Conservation (phyloP, 257 asterid genomes). For the Rauvolfia tetraphylla region DNA sequence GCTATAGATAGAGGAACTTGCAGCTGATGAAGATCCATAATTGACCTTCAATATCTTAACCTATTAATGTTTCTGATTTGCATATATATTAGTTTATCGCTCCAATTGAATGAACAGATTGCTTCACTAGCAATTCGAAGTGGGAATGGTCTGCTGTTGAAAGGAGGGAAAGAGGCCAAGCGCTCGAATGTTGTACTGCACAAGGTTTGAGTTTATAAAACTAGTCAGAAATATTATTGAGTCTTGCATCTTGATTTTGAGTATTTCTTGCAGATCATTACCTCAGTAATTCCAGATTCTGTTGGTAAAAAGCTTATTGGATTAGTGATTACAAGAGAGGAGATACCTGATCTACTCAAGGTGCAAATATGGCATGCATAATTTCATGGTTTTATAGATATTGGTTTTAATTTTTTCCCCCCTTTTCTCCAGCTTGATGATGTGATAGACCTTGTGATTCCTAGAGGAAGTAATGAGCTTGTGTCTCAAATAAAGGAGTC, state of each 20-base stretch:
- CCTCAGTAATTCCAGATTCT: constrained; percentile 64
- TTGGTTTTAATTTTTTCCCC: constrained; percentile 6
- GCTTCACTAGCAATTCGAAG: constrained; percentile 81
- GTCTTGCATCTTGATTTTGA: not conserved
- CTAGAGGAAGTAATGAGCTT: constrained; percentile 84
- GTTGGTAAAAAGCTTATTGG: constrained; percentile 74
- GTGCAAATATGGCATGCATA: constrained; percentile 27
- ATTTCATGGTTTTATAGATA: constrained; percentile 5
- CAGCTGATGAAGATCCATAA: not conserved
- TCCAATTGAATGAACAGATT: constrained; percentile 41
- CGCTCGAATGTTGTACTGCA: constrained; percentile 70
- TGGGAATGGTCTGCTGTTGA: constrained; percentile 80
- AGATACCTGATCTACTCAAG: constrained; percentile 80
- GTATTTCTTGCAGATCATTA: constrained; percentile 47
- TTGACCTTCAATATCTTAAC: not conserved
- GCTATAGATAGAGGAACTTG: not conserved
- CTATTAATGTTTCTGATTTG: not conserved
- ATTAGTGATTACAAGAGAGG: constrained; percentile 75
- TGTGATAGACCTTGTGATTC: constrained; percentile 86
- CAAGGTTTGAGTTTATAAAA: constrained; percentile 38
- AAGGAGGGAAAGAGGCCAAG: constrained; percentile 88
- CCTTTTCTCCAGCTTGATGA: constrained; percentile 62
- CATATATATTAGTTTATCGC: constrained; percentile 4
- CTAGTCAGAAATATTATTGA: constrained; percentile 1
- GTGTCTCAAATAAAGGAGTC: constrained; percentile 69